Evolutionary conservation across 495 filamentous ascomycete species (phyloP).

Genomic region (Penicillium flavigenum): DNA sequence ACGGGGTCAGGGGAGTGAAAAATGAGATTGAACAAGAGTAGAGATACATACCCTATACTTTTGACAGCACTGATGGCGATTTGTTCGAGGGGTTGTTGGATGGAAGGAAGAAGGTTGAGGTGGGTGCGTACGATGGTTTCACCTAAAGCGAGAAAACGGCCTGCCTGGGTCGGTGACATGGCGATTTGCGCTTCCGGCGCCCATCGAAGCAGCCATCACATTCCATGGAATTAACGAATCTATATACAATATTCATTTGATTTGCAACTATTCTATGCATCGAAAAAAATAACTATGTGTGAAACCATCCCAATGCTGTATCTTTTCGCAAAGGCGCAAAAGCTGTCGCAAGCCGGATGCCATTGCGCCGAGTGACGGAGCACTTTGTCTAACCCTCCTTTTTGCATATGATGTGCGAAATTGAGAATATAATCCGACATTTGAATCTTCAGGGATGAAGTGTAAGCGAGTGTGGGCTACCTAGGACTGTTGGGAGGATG

Average conservation of each 20-base stretch:
- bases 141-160: constrained; percentile 45
- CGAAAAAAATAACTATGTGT: constrained; percentile 7
- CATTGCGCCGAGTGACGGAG: constrained; percentile 30
- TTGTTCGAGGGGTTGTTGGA: constrained; percentile 16
- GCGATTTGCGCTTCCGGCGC: constrained; percentile 37
- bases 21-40: background rate
- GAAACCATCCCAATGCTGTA: background rate
- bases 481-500: background rate
- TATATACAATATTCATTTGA: background rate
- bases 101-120: constrained; percentile 28
- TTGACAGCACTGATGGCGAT: constrained; percentile 16
- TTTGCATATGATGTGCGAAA: background rate
- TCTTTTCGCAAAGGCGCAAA: constrained; percentile 30
- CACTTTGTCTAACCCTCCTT: constrained; percentile 20
- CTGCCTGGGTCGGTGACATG: constrained; percentile 43
- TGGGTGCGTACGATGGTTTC: constrained; percentile 46
- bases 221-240: constrained; percentile 10
- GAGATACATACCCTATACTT: constrained; percentile 24
- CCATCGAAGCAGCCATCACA: constrained; percentile 26
- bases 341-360: constrained; percentile 30
- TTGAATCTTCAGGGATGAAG: background rate
- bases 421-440: constrained; percentile 7
- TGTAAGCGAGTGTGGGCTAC: constrained; percentile 1
- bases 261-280: constrained; percentile 1
- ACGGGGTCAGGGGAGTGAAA: constrained; percentile 13